These are phyloP conservation scores for Venustampulla echinocandica DNA, from an alignment of 495 filamentous ascomycete genomes.

Conservation along the genomic window DNA sequence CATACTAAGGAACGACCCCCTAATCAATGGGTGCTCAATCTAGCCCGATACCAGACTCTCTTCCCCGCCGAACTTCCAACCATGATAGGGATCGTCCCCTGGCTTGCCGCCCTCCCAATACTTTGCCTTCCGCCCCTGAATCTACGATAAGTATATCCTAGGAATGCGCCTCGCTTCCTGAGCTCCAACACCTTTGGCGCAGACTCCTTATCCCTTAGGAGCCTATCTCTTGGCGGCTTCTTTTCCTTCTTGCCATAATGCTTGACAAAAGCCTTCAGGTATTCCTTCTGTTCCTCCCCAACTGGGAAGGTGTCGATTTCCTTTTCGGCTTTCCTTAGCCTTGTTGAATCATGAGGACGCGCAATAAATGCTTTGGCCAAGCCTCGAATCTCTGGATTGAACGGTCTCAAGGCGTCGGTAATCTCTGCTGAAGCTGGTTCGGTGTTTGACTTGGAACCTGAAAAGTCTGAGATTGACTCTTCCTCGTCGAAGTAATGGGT, in stretches of 20 bases:
- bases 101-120: neutral
- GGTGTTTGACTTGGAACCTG: constrained; percentile 23
- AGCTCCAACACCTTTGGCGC: constrained; percentile 61
- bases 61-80: constrained; percentile 5
- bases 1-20: too few species aligned
- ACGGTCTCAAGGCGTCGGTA: constrained; percentile 24
- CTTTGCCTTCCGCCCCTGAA: constrained; percentile 4
- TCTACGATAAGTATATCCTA: constrained; percentile 77
- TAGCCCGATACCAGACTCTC: constrained; percentile 20
- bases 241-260: constrained; percentile 44
- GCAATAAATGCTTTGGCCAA: constrained; percentile 33
- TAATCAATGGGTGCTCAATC: constrained; percentile 23
- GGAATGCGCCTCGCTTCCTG: constrained; percentile 70
- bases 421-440: constrained; percentile 17
- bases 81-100: neutral
- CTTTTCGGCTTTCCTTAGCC: constrained; percentile 35
- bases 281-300: constrained; percentile 25
- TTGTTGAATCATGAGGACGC: constrained; percentile 33
- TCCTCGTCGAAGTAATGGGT: constrained; percentile 87
- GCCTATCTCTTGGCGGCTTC: constrained; percentile 67
- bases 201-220: constrained; percentile 62
- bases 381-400: constrained; percentile 31
- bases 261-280: constrained; percentile 32
- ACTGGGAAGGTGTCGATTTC: constrained; percentile 33
- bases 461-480: constrained; percentile 52